Conservation (phyloP, 306 rosid species). For the Glycine tomentella region DNA sequence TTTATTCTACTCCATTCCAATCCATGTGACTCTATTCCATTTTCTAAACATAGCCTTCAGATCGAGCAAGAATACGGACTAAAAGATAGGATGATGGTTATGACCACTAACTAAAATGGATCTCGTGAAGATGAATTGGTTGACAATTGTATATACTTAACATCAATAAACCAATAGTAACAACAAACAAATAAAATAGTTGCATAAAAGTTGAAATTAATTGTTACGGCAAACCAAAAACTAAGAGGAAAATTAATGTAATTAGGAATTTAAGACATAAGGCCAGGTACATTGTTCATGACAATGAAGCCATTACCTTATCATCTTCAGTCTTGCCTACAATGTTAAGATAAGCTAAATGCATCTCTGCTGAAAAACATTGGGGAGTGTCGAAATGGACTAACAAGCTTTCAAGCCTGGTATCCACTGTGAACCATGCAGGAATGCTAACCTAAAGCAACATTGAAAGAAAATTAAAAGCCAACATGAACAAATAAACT, state of each 20-base stretch:
- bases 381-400: too few species aligned
- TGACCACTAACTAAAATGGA: slow-evolving; percentile 24
- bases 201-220: slow-evolving; percentile 12
- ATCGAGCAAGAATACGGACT: slow-evolving; percentile 26
- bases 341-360: slow-evolving; percentile 89
- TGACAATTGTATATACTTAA: slow-evolving; percentile 34
- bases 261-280: slow-evolving; percentile 24
- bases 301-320: slow-evolving; percentile 64
- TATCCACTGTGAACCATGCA: too few species aligned
- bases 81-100: slow-evolving; percentile 13
- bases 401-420: too few species aligned
- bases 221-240: slow-evolving; percentile 10
- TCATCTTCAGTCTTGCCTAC: slow-evolving; percentile 96
- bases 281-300: slow-evolving; percentile 16
- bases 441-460: slow-evolving; percentile 92
- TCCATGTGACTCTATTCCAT: too few species aligned
- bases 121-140: slow-evolving; percentile 16
- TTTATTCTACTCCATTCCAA: too few species aligned
- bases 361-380: slow-evolving; percentile 98
- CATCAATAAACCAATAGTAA: slow-evolving; percentile 16
- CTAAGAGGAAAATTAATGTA: slow-evolving; percentile 18
- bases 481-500: slow-evolving; percentile 39
- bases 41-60: background rate
- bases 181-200: slow-evolving; percentile 23
- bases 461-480: slow-evolving; percentile 45